Conservation (phyloP, 345 rosid species). For the Bruguiera parviflora region DNA sequence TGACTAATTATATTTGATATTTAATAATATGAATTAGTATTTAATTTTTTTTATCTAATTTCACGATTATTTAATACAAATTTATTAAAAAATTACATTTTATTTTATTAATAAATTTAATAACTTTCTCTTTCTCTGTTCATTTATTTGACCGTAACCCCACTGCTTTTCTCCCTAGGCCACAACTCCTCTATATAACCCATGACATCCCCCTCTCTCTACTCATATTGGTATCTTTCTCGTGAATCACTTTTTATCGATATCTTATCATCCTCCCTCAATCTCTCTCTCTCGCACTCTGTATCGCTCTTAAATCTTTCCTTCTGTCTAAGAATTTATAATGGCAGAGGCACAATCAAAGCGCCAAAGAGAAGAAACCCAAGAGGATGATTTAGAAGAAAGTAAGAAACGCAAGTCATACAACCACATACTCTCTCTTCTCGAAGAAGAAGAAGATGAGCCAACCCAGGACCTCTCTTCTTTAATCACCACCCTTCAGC, state of each 20-base stretch:
- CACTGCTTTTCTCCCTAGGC: neutral
- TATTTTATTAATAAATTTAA: neutral
- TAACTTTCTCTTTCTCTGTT: conserved; percentile 1
- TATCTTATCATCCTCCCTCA: accelerated
- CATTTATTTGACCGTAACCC: conserved; percentile 41
- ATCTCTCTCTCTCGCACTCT: too few relatives aligned
- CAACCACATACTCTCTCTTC: conserved; percentile 37
- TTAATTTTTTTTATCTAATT: too few relatives aligned
- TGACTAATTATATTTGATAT: too few relatives aligned
- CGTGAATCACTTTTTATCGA: neutral
- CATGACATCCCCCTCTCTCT: conserved; percentile 42
- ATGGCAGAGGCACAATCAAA: conserved; percentile 53
- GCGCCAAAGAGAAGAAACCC: conserved; percentile 55
- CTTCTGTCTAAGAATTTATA: neutral
- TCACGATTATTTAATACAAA: too few relatives aligned
- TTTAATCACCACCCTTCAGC: conserved; percentile 53
- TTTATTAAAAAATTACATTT: too few relatives aligned
- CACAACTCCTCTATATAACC: conserved; percentile 49
- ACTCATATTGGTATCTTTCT: conserved; percentile 22
- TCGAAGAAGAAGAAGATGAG: conserved; percentile 47
- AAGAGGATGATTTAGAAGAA: conserved; percentile 32
- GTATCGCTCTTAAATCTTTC: too few relatives aligned
- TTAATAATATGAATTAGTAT: too few relatives aligned
- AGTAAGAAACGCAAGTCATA: conserved; percentile 49
- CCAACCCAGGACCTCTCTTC: conserved; percentile 49